Evolutionary conservation across 495 filamentous ascomycete genomes (phyloP), one percentile per base, ranked within the genome.

Genomic region (Penicillium daleae): DNA sequence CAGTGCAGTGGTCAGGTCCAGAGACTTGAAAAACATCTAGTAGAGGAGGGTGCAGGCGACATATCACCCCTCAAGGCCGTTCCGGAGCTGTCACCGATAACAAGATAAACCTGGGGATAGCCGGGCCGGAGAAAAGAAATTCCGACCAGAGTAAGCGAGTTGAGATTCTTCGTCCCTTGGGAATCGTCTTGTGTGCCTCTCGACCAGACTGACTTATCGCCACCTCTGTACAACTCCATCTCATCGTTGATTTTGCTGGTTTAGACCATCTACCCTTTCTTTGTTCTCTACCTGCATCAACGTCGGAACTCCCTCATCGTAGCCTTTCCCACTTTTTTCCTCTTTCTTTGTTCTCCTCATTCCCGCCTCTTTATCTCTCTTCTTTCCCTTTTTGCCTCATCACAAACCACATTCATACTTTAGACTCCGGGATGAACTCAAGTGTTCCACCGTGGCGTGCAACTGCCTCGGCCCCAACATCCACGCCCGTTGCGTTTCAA

Each of bases 1-100:
- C 71, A 97, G 86, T 62, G 95, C 95, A 76, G 92, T 96, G 8
- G 96, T 98, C 67, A 99, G 85, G 77, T 97, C 93, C 69, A 98
- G 82, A 70, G 88, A 87, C 82, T 94, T 93, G 84, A 97, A 87
- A 82, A 93, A 94, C 92, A 96, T 96, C 83, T 92, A 92, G 86
- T 79, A 67, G 59, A 58, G 59, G 59, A 58, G 59, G 50, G 50
- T 48, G 27, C 24, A 63, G 40, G 56, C 27, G 61, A 60, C 48
- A 53, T 42, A 32, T 32, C 49, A 27, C 49, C 40, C 26, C 7
- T 44, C n/a, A 12, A 35, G 27, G 15, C 13, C 4, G 35, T 19
- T n/a, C 40, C 8, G 7, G 48, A 37, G 48, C 48, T 54, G 48
- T 58, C 57, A 46, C 62, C 62, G 70, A 72, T 70, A 66, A 72